Percentiles rank a stretch among this genome's conserved stretches.
Evolutionary conservation across 805 yeast species (phyloP).

Genomic region (Yamadazyma philogaea): DNA sequence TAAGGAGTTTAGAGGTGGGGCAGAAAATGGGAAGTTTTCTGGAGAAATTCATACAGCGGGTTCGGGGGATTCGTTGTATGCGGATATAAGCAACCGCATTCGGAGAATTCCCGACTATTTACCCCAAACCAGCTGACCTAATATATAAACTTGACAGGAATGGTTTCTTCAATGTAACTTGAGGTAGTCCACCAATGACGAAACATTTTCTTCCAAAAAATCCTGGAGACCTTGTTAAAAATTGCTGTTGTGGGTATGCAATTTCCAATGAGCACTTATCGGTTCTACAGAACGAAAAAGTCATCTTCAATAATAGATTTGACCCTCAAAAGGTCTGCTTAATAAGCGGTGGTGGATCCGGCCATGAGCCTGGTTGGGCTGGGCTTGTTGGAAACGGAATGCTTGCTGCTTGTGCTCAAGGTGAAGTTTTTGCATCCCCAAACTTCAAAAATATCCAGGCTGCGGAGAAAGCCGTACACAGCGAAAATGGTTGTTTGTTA

Average conservation of each 20-base stretch:
- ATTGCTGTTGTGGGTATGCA: conserved; percentile 37
- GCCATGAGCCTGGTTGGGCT: conserved; percentile 43
- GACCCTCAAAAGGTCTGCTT: conserved; percentile 25
- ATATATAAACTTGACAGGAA: neutral
- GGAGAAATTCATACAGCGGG: conserved; percentile 1
- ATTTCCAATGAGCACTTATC: conserved; percentile 37
- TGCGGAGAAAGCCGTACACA: conserved; percentile 33
- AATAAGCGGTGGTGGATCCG: conserved; percentile 43
- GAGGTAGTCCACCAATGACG: conserved; percentile 13
- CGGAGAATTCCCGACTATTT: neutral
- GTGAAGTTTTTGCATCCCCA: conserved; percentile 42
- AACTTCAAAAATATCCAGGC: conserved; percentile 36
- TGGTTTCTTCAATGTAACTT: no score
- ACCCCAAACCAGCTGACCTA: conserved; percentile 1
- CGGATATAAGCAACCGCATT: conserved; percentile 5
- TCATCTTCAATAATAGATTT: conserved; percentile 31
- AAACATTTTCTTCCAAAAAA: conserved; percentile 43
- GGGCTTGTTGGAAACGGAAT: conserved; percentile 39
- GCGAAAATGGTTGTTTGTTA: conserved; percentile 33
- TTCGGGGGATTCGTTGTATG: conserved; percentile 3
- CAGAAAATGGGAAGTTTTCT: conserved; percentile 6
- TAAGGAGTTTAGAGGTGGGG: conserved; percentile 11
- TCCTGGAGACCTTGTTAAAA: conserved; percentile 30
- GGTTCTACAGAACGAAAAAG: conserved; percentile 36
- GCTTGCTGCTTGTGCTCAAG: conserved; percentile 40